Evolutionary conservation across 495 filamentous ascomycete species (phyloP), one percentile per base, ranked within the genome.

Genomic region (Neurospora pannonica): DNA sequence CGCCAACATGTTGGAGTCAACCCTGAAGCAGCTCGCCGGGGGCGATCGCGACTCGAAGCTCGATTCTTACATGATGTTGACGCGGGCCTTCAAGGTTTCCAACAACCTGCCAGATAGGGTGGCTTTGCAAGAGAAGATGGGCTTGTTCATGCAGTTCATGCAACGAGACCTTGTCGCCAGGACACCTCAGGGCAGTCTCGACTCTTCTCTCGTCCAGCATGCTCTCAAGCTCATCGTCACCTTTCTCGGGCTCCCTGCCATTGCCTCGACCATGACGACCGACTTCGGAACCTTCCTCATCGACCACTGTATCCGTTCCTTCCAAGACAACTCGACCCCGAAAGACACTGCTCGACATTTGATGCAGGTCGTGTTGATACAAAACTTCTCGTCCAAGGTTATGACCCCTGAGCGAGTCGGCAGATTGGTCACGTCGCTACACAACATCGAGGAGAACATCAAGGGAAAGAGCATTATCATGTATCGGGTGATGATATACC

Each of bases 1-100:
- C 74, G 87, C 90, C 74, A 87, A 86, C 46, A 97, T 98, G 93
- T 83, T 98, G 73, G 91, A 97, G 77, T 97, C 93, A 1, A 89
- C 92, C 4, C 87, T 91, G 39, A 88, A 92, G 81, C 92, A 95
- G 78, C 85, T 99, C 72, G 92, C 92, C 24, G 89, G 91, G 31
- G 87, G 88, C 40, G 89, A 92, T 40, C 84, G 90, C 40, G 87
- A 87, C 69, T 89, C 89, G 13, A 90, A 91, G 76, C 78, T 95
- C n/a, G 96, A 99, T 82, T 91, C 94, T 21, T 98, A 99, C 79
- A 88, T 90, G 78, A 90, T 91, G 74, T 86, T 99, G 70, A 89
- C 91, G 24, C 88, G 88, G n/a, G 89, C 90, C 15, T 81, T 97
- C 72, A 90, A 92, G 75, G 89, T 91, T 9, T 96, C 95, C 71